Evolutionary conservation across 1,139 yeast species (phyloP).

Genomic region (Candida sp.): DNA sequence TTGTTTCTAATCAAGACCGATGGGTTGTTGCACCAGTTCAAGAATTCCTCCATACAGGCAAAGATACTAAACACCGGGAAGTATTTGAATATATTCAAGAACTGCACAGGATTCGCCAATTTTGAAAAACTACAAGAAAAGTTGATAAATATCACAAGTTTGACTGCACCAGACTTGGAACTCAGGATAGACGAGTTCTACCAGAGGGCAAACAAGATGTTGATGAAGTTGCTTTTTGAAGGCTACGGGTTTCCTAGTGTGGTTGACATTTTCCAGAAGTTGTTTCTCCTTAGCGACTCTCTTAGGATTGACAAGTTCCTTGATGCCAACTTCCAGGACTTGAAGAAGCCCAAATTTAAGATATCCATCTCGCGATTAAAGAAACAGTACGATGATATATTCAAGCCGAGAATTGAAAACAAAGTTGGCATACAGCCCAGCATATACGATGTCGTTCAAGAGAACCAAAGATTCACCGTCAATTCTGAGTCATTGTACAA

Average conservation of each 20-base stretch:
- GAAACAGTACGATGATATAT: conserved; percentile 25
- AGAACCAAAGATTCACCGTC: conserved; percentile 33
- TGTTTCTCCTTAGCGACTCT: conserved; percentile 54
- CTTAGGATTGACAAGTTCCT: conserved; percentile 53
- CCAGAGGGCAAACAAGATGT: conserved; percentile 64
- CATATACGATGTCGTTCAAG: conserved; percentile 18
- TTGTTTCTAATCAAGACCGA: conserved; percentile 76
- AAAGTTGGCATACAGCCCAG: conserved; percentile 17
- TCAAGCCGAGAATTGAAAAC: conserved; percentile 7
- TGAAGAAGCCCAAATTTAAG: conserved; percentile 35
- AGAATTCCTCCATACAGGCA: conserved; percentile 55
- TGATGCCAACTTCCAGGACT: conserved; percentile 34
- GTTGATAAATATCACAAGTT: conserved; percentile 32
- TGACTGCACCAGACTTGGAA: conserved; percentile 64
- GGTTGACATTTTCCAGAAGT: conserved; percentile 52
- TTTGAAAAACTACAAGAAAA: conserved; percentile 32
- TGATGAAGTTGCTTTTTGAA: conserved; percentile 60
- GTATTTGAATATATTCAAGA: conserved; percentile 73
- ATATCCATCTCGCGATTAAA: conserved; percentile 34
- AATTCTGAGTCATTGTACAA: conserved; percentile 51
- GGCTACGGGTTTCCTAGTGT: conserved; percentile 61
- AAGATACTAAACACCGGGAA: conserved; percentile 86
- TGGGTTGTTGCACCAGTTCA: conserved; percentile 74
- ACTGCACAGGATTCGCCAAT: conserved; percentile 51
- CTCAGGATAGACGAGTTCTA: conserved; percentile 67